phyloP scores from a whole-genome alignment of 148 eudicot species.

The Rhododendron ovatum region DNA sequence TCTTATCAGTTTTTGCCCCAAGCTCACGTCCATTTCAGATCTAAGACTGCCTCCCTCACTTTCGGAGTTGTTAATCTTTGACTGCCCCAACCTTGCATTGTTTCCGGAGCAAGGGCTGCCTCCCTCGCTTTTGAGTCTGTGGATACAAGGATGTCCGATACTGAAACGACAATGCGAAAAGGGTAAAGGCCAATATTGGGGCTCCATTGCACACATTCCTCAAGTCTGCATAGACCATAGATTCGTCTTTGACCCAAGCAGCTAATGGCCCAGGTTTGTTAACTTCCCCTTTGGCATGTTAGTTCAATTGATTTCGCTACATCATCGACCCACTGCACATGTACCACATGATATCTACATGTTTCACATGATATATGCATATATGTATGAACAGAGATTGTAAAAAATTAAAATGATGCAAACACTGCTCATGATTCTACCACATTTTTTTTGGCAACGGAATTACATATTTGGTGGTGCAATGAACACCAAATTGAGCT shows the following conservation, averaged over 20 bases:
- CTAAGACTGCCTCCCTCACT: too few species aligned
- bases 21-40: too few species aligned
- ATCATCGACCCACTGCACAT: too few species aligned
- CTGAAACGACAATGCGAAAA: not conserved
- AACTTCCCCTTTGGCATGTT: not conserved
- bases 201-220: not conserved
- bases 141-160: not conserved
- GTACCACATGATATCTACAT: too few species aligned
- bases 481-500: too few species aligned
- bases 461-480: too few species aligned
- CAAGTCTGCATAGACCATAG: rapidly evolving
- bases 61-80: too few species aligned
- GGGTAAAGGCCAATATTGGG: not conserved
- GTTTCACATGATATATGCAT: not conserved
- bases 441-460: too few species aligned
- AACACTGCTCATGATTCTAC: not conserved
- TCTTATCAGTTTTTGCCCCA: too few species aligned
- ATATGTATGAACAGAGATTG: too few species aligned
- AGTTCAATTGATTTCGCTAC: not conserved
- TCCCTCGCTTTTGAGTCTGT: not conserved
- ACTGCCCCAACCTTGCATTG: too few species aligned
- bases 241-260: not conserved
- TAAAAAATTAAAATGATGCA: not conserved
- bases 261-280: not conserved
- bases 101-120: not conserved